Percentiles rank a stretch among this genome's conserved stretches.
Evolutionary conservation across 305 asterid genomes (phyloP).

Genomic region (Salvia sclarea): DNA sequence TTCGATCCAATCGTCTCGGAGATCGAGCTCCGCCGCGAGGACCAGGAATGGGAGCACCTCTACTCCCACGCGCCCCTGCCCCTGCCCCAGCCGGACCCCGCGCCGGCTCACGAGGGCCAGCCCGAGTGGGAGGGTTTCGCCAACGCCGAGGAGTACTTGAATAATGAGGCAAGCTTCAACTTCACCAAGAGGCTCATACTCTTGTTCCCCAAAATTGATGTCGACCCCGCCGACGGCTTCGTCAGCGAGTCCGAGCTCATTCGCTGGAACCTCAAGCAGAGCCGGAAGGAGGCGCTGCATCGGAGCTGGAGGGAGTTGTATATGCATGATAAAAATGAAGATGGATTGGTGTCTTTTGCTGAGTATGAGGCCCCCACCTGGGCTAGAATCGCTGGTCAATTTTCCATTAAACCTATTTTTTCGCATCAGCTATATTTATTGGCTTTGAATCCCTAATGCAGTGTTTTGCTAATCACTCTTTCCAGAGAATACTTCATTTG

Average conservation of each 20-base stretch:
- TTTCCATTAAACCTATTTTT: not conserved
- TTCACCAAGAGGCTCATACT: conserved; percentile 76
- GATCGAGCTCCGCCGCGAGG: conserved; percentile 81
- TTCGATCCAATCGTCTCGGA: conserved; percentile 88
- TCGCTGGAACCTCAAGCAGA: conserved; percentile 78
- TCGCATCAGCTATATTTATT: not conserved
- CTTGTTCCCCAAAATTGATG: conserved; percentile 83
- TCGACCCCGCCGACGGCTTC: conserved; percentile 69
- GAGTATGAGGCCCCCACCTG: conserved; percentile 96
- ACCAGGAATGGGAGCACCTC: conserved; percentile 78
- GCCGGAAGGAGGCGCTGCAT: conserved; percentile 74
- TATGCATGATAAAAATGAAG: conserved; percentile 80
- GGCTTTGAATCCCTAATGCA: not conserved
- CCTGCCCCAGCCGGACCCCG: conserved; percentile 31
- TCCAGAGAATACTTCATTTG: conserved; percentile 62
- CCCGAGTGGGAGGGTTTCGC: conserved; percentile 93
- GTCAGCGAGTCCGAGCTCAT: conserved; percentile 77
- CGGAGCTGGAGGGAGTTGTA: conserved; percentile 85
- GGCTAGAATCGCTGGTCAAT: conserved; percentile 65
- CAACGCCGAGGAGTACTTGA: conserved; percentile 88
- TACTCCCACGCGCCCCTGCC: conserved; percentile 54
- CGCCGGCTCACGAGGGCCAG: conserved; percentile 65
- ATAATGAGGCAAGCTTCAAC: conserved; percentile 82
- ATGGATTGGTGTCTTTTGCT: conserved; percentile 70
- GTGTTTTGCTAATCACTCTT: conserved; percentile 21